Percentiles rank a stretch among this genome's conserved stretches.
phyloP scores from a whole-genome alignment of 768 basidiomycete genomes.

The Podaxis sp. region DNA sequence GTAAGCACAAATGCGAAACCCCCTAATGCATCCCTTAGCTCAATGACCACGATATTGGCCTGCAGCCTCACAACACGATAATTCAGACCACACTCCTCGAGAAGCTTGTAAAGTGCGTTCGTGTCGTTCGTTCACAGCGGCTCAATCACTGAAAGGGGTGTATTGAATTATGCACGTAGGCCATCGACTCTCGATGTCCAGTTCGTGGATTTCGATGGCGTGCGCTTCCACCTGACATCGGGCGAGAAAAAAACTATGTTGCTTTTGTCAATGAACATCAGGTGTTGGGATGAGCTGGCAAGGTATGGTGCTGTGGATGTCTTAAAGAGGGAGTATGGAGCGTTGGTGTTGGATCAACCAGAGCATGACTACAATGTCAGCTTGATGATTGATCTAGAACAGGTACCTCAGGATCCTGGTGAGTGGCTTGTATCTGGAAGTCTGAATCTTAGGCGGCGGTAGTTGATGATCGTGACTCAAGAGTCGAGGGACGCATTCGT shows the following conservation, averaged over 20 bases:
- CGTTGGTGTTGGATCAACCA: constrained; percentile 58
- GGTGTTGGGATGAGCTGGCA: constrained; percentile 94
- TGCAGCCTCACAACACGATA: constrained; percentile 86
- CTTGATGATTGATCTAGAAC: constrained; percentile 83
- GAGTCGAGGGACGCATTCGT: constrained; percentile 81
- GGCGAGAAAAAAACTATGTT: constrained; percentile 80
- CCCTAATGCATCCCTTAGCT: neutral
- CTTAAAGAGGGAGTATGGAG: constrained; percentile 80
- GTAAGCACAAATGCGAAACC: constrained; percentile 34
- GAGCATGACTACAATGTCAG: constrained; percentile 91
- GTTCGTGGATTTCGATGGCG: constrained; percentile 98
- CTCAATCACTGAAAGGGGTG: constrained; percentile 12
- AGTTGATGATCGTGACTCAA: constrained; percentile 26
- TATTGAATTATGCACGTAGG: constrained; percentile 38
- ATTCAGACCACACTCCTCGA: constrained; percentile 88
- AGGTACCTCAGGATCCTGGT: constrained; percentile 82
- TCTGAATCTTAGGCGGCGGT: neutral
- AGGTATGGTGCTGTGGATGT: constrained; percentile 82
- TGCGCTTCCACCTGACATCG: constrained; percentile 90
- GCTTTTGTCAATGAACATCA: constrained; percentile 92
- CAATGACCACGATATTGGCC: constrained; percentile 7
- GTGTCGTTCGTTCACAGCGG: neutral
- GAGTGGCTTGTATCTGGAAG: constrained; percentile 20
- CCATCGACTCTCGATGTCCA: constrained; percentile 90
- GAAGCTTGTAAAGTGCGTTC: constrained; percentile 73